A percentile compares a stretch with the other conserved stretches of the same genome.
phyloP scores from a whole-genome alignment of 108 stramenopile genomes.

The Heterococcus sp. region DNA sequence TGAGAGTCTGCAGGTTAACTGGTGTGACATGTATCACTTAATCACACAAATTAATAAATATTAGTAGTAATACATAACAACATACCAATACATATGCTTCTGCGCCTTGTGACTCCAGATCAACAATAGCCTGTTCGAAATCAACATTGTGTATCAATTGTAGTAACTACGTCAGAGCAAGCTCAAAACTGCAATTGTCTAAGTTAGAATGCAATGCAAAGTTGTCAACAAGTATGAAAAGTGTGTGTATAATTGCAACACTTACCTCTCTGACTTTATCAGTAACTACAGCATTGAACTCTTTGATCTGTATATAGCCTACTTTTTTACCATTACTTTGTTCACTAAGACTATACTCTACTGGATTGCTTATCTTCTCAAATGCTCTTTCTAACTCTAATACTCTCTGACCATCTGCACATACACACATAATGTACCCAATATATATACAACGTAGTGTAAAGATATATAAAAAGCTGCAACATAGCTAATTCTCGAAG shows the following conservation, averaged over 20 bases:
- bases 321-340: slow-evolving; percentile 43
- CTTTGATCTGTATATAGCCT: slow-evolving; percentile 76
- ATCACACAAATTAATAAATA: not conserved
- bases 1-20: no score
- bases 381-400: slow-evolving; percentile 43
- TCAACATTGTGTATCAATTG: not conserved
- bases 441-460: no score
- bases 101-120: slow-evolving; percentile 68
- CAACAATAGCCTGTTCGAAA: slow-evolving; percentile 55
- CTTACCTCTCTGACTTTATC: slow-evolving; percentile 56
- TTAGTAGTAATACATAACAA: not conserved
- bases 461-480: no score
- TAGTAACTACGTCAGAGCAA: not conserved
- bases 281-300: slow-evolving; percentile 81
- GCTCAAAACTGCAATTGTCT: not conserved
- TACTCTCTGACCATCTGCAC: slow-evolving; percentile 2
- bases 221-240: not conserved
- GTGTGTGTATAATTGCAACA: not conserved
- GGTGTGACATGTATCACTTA: not conserved
- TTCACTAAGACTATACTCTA: slow-evolving; percentile 4
- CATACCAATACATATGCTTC: slow-evolving; percentile 60
- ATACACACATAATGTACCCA: no score
- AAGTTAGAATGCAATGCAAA: not conserved
- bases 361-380: slow-evolving; percentile 35
- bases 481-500: no score